Evolutionary conservation across 2,329 filamentous ascomycete species (phyloP).

Genomic region (Albophoma yamanashiensis): DNA sequence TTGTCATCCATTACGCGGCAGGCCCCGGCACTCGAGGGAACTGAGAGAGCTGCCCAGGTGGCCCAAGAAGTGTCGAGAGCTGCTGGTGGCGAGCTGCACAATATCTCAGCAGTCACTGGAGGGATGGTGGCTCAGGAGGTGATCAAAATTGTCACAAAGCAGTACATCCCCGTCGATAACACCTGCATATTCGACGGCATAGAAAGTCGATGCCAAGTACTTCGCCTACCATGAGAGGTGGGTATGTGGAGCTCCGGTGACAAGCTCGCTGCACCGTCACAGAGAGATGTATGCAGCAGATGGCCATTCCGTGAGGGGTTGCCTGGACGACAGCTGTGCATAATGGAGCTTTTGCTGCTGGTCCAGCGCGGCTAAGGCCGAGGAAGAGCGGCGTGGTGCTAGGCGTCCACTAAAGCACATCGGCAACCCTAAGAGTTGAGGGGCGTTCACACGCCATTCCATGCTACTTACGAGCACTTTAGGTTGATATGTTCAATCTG

Average conservation of each 20-base stretch:
- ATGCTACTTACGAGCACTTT: neutral
- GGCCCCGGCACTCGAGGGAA: constrained; percentile 35
- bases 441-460: neutral
- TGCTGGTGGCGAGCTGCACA: constrained; percentile 80
- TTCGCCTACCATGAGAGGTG: constrained; percentile 31
- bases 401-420: neutral
- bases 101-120: constrained; percentile 76
- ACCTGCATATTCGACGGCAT: constrained; percentile 63
- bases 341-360: neutral
- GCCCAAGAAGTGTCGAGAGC: constrained; percentile 64
- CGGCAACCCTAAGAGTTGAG: neutral
- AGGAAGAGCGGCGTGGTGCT: neutral
- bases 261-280: neutral
- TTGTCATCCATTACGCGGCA: constrained; percentile 31
- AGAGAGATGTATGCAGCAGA: neutral
- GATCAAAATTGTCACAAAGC: constrained; percentile 75
- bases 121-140: constrained; percentile 95
- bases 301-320: neutral
- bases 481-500: neutral
- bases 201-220: constrained; percentile 47
- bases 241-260: neutral
- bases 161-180: constrained; percentile 63
- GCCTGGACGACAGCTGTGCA: neutral
- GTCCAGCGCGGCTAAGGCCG: neutral
- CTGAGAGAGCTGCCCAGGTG: constrained; percentile 40